phyloP scores from a whole-genome alignment of 352 stramenopile species.

The Phytopythium oedochilum region DNA sequence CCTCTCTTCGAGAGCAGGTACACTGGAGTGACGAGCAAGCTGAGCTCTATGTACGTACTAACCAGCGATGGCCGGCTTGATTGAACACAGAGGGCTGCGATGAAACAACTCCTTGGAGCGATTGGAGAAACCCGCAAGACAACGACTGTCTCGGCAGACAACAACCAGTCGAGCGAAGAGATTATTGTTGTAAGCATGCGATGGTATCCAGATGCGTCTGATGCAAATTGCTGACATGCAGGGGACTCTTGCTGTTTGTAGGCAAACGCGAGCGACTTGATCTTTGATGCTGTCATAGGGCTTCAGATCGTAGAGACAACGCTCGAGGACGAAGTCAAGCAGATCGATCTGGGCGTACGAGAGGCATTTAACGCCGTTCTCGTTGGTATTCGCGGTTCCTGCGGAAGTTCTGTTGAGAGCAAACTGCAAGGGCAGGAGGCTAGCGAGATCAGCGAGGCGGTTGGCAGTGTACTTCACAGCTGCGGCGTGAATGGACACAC shows the following conservation, averaged over 20 bases:
- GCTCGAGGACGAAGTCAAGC: slow-evolving; percentile 42
- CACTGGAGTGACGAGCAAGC: neutral
- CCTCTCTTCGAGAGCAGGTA: slow-evolving; percentile 57
- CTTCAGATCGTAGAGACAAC: slow-evolving; percentile 60
- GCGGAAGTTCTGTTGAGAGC: too few relatives aligned
- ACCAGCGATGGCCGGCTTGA: too few relatives aligned
- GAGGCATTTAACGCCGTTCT: slow-evolving; percentile 26
- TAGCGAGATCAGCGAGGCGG: slow-evolving; percentile 8
- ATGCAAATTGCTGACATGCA: too few relatives aligned
- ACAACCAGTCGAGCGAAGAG: slow-evolving; percentile 17
- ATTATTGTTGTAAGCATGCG: slow-evolving; percentile 14
- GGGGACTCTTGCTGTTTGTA: slow-evolving; percentile 4
- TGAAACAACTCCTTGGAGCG: slow-evolving; percentile 43
- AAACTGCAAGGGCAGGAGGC: slow-evolving; percentile 8
- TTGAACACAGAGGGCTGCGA: slow-evolving; percentile 25
- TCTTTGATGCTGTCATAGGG: slow-evolving; percentile 70
- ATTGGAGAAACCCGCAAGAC: slow-evolving; percentile 10
- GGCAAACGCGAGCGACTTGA: slow-evolving; percentile 33
- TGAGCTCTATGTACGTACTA: too few relatives aligned
- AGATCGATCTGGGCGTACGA: slow-evolving; percentile 35
- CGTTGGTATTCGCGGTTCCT: neutral
- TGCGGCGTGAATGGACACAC: slow-evolving; percentile 9
- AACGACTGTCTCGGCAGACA: slow-evolving; percentile 6
- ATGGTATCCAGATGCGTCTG: too few relatives aligned
- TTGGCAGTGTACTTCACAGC: neutral